phyloP scores from a whole-genome alignment of 148 eudicot species.

The Vaccinium vitisidaea region DNA sequence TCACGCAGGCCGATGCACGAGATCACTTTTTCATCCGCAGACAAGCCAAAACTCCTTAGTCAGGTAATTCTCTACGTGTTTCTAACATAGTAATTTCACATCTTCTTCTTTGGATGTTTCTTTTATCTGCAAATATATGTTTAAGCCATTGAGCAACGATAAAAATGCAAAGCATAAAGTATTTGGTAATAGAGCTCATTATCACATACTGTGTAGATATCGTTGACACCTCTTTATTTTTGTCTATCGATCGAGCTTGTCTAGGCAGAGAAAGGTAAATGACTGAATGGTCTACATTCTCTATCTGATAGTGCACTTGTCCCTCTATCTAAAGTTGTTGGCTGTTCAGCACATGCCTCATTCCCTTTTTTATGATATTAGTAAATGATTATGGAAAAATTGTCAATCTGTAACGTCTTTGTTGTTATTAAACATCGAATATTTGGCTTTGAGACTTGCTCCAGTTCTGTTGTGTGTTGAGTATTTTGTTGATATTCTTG shows the following conservation, averaged over 20 bases:
- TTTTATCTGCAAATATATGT: not conserved
- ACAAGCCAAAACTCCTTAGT: conserved; percentile 58
- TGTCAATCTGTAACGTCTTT: not conserved
- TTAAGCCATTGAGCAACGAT: not conserved
- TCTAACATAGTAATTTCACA: not conserved
- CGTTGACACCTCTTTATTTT: not conserved
- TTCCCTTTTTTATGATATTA: not conserved
- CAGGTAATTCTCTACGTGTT: conserved; percentile 39
- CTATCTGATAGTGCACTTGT: not conserved
- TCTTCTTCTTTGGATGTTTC: not conserved
- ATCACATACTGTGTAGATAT: not conserved
- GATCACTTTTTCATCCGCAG: conserved; percentile 61
- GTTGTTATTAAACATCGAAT: not conserved
- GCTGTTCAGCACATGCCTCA: not conserved
- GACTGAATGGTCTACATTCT: not conserved
- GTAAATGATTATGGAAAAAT: not conserved
- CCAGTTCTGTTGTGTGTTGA: not conserved
- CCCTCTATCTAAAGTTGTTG: not conserved
- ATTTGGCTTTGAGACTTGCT: not conserved
- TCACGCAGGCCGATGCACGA: conserved; percentile 57
- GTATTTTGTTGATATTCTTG: not conserved
- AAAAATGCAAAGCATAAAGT: not conserved
- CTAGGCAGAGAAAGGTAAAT: not conserved
- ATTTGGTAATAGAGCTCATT: not conserved
- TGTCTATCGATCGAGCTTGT: not conserved